Conservation (phyloP, 768 basidiomycete species). For the Xerocomellus chrysenteron region DNA sequence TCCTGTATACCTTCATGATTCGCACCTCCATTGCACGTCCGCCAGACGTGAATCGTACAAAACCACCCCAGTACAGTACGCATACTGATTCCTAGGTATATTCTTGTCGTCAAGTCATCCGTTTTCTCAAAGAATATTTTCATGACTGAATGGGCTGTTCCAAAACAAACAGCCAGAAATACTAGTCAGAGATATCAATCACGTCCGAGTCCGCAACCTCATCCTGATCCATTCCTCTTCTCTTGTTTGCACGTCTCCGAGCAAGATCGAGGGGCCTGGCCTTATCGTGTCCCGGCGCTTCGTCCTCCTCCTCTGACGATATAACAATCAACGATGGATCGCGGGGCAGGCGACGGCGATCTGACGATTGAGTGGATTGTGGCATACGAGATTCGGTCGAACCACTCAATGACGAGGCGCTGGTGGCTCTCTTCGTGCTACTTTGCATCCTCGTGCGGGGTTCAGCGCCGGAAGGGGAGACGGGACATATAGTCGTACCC, state of each 20-base stretch:
- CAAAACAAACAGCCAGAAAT: not conserved
- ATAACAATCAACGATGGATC: slow-evolving; percentile 25
- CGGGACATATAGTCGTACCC: slow-evolving; percentile 17
- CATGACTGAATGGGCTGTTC: not conserved
- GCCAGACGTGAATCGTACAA: not conserved
- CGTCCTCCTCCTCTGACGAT: slow-evolving; percentile 23
- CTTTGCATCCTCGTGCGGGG: slow-evolving; percentile 10
- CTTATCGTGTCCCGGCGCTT: not conserved
- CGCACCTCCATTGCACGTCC: not conserved
- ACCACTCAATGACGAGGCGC: slow-evolving; percentile 14
- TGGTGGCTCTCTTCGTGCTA: slow-evolving; percentile 4
- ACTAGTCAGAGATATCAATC: slow-evolving; percentile 51
- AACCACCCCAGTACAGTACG: not conserved
- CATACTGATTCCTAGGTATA: not conserved
- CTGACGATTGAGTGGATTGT: slow-evolving; percentile 18
- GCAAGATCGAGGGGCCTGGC: not conserved
- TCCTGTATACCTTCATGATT: too few species aligned
- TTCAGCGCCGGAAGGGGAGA: slow-evolving; percentile 16
- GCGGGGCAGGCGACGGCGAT: slow-evolving; percentile 12
- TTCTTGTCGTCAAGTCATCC: not conserved
- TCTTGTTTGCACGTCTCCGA: slow-evolving; percentile 8
- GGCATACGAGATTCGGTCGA: slow-evolving; percentile 13
- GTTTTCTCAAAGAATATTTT: not conserved
- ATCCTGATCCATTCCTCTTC: slow-evolving; percentile 29
- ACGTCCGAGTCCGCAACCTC: slow-evolving; percentile 44